Evolutionary conservation across 176 grass and related monocot genomes (phyloP).

Genomic region (Triticum dicoccoides): DNA sequence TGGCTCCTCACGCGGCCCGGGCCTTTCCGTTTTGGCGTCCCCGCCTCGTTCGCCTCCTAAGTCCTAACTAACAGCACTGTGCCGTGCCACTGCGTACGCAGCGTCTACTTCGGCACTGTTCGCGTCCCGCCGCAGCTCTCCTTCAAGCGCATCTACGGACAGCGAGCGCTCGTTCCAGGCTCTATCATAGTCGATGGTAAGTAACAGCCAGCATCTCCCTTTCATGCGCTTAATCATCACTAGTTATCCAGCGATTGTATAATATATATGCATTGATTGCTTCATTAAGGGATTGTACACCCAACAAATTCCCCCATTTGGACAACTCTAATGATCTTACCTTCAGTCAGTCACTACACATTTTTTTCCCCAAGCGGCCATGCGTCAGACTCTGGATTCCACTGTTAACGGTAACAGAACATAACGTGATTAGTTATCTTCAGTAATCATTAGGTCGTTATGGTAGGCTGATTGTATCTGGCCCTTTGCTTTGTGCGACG

Average conservation of each 20-base stretch:
- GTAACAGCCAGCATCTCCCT: background rate
- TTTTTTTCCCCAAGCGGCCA: too few species aligned
- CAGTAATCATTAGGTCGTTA: background rate
- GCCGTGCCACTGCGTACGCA: constrained; percentile 14
- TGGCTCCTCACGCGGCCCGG: background rate
- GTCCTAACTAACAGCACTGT: background rate
- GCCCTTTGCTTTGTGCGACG: background rate
- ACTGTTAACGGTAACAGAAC: too few species aligned
- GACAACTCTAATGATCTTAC: background rate
- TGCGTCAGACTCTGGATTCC: too few species aligned
- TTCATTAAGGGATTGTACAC: background rate
- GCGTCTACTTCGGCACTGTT: constrained; percentile 34
- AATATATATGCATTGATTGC: background rate
- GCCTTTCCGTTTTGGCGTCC: background rate
- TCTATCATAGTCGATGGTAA: constrained; percentile 85
- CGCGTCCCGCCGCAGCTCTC: constrained; percentile 44
- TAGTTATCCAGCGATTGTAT: too few species aligned
- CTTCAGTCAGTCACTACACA: background rate
- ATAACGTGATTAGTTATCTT: too few species aligned
- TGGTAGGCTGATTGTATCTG: background rate
- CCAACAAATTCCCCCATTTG: background rate
- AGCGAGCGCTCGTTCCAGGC: constrained; percentile 54
- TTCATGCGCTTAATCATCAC: background rate
- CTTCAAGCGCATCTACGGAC: constrained; percentile 70
- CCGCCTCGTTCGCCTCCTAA: background rate